Evolutionary conservation across 1,139 yeast genomes (phyloP), one percentile per base, ranked within the genome.

Genomic region (Martiniozyma asiatica): DNA sequence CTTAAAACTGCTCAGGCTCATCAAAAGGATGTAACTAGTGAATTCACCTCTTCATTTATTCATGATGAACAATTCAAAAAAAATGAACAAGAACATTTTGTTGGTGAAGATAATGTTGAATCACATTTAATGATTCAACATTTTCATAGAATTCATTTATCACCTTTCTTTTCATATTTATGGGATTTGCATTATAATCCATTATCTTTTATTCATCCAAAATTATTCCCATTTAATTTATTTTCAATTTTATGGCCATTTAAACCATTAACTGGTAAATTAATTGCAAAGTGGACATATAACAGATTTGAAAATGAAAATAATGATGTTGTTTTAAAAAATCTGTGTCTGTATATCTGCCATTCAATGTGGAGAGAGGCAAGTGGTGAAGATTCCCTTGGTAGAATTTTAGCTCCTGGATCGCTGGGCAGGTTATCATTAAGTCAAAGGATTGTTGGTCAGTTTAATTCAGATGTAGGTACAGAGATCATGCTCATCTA

Each of bases 391-490:
- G 11, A 26, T 19, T 24, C 29, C 15, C 56, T 68, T 26, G 67
- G 67, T 38, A 55, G 68, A 35, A 45, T 69, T 11, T 56, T 69
- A 31, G 68, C 74, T 0, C 73, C 76, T 0, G 63, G 71, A 8
- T 68, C 73, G 3, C 65, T 76, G n/a, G 82, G 87, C n/a, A 64
- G 73, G 38, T 63, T 75, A 56, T 94, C 94, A 1, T 60, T 84
- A 30, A 58, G 65, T 38, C 89, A 81, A 44, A 66, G 80, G 36
- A 58, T 76, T 20, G 63, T 66, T 14, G 35, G 33, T 9, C 30
- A 45, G 12, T 33, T 33, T 17, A 17, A 17, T 17, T 6, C 6
- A 17, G 8, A 17, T 17, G 7, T 8, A 17, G 34, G 37, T 7
- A 61, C 70, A 19, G 8, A 17, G 1, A 28, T 34, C 8, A 54